These are phyloP conservation scores for Penicillium waksmanii DNA, from an alignment of 495 filamentous ascomycete species.

Conservation along the genomic window DNA sequence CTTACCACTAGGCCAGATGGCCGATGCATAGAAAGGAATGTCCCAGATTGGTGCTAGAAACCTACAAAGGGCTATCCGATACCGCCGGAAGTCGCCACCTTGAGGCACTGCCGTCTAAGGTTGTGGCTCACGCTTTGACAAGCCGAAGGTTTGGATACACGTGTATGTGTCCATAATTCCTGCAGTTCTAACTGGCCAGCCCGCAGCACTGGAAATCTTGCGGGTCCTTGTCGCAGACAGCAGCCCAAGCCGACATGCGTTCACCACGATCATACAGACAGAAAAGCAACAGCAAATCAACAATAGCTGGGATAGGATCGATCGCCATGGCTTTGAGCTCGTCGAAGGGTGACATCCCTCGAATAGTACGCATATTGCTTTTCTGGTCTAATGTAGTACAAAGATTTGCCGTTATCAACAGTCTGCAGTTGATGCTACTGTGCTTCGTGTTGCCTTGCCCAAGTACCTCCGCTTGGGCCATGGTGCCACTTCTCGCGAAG, in stretches of 20 bases:
- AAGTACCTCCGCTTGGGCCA: background rate
- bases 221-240: background rate
- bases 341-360: no score
- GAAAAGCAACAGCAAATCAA: no score
- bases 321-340: no score
- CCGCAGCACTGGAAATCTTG: background rate
- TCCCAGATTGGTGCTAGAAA: background rate
- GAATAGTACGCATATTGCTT: no score
- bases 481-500: background rate
- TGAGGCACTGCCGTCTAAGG: background rate
- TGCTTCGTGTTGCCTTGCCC: background rate
- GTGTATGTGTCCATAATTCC: background rate
- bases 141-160: background rate
- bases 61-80: no score
- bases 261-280: background rate
- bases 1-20: conserved; percentile 40
- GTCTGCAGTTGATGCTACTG: background rate
- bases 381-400: no score
- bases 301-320: no score
- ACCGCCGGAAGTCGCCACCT: background rate
- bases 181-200: background rate
- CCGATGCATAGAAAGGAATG: conserved; percentile 15
- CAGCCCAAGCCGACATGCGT: background rate
- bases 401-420: no score
- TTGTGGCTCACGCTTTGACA: background rate